Evolutionary conservation across 139 green algal species (phyloP).

Genomic region (Coelastrella sp.): DNA sequence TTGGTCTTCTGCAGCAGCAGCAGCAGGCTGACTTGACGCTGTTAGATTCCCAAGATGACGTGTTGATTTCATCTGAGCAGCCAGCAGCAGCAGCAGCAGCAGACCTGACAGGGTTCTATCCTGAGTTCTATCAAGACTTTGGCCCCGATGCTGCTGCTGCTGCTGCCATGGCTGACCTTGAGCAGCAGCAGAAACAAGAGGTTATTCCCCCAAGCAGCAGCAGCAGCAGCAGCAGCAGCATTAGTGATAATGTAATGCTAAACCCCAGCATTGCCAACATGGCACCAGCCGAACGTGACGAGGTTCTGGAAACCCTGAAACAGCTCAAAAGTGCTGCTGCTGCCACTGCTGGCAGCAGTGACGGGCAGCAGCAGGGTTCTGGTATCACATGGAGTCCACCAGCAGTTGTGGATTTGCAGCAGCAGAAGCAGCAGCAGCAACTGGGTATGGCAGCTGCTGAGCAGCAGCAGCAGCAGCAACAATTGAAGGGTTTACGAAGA

Average conservation of each 20-base stretch:
- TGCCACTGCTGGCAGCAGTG: neutral
- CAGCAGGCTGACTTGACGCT: neutral
- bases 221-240: constrained; percentile 7
- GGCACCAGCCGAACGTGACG: constrained; percentile 1
- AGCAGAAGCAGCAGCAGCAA: neutral
- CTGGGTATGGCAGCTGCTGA: no score
- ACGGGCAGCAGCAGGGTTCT: neutral
- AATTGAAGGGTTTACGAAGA: neutral
- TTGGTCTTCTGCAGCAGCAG: neutral
- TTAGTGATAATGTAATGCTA: neutral
- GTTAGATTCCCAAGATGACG: neutral
- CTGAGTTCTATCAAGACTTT: constrained; percentile 46
- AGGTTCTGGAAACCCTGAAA: constrained; percentile 25
- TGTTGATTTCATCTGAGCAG: neutral
- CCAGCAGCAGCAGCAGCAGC: neutral
- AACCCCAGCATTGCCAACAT: neutral
- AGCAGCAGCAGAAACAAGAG: neutral
- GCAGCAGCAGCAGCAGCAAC: neutral
- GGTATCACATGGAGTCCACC: neutral
- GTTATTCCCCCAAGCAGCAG: neutral
- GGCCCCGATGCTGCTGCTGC: constrained; percentile 16
- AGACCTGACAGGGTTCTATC: constrained; percentile 21
- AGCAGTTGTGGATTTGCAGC: neutral
- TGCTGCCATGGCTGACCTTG: neutral
- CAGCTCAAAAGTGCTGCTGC: constrained; percentile 4